Conservation (phyloP, 352 stramenopile genomes). For the Pythium myriotylum region DNA sequence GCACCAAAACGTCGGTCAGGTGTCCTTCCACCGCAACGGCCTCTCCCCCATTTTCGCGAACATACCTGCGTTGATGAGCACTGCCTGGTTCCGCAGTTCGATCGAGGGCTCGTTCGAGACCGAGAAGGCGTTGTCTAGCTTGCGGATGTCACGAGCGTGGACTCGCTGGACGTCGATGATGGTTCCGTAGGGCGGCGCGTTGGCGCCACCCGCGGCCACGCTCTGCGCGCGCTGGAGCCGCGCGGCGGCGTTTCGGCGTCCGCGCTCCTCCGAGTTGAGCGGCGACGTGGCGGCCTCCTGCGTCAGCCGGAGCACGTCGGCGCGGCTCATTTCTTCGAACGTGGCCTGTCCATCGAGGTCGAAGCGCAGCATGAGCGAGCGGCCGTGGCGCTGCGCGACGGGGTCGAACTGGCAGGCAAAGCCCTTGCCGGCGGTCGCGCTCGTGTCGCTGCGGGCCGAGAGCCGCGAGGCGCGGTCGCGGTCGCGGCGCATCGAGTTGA, state of each 20-base stretch:
- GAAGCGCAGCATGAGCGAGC: constrained; percentile 38
- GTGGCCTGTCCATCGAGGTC: constrained; percentile 53
- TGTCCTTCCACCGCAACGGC: no score
- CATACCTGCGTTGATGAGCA: constrained; percentile 69
- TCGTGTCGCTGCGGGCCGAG: constrained; percentile 4
- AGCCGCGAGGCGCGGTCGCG: neutral
- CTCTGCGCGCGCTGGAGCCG: neutral
- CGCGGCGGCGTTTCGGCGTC: neutral
- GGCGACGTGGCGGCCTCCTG: constrained; percentile 43
- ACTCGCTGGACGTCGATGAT: constrained; percentile 44
- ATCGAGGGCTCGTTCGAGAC: constrained; percentile 80
- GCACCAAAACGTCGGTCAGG: constrained; percentile 19
- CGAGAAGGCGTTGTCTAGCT: constrained; percentile 77
- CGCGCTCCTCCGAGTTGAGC: constrained; percentile 12
- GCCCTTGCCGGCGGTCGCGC: constrained; percentile 7
- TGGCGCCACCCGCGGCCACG: neutral
- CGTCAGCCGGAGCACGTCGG: constrained; percentile 61
- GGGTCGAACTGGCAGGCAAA: constrained; percentile 22
- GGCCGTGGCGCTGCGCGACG: constrained; percentile 4
- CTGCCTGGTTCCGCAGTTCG: constrained; percentile 72
- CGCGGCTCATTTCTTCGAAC: constrained; percentile 63
- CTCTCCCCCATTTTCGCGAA: no score
- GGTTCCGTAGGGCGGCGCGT: constrained; percentile 15
- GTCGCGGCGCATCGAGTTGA: constrained; percentile 2
- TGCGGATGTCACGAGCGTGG: constrained; percentile 74